Evolutionary conservation across 106 monocot species (phyloP).

Genomic region (Hemerocallis citrina): DNA sequence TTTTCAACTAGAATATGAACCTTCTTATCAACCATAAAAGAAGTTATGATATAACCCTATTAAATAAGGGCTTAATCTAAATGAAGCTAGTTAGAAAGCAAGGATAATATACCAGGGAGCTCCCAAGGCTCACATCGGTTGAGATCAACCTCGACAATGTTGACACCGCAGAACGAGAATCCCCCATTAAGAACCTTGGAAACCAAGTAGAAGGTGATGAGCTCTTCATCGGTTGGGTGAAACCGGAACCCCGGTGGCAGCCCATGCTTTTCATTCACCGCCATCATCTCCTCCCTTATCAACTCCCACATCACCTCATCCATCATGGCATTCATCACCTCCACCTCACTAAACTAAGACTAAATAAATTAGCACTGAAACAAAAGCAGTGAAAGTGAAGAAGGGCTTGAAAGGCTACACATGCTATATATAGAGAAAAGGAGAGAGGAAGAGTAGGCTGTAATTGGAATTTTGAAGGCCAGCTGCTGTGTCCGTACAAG

Average conservation of each 20-base stretch:
- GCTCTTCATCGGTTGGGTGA: slow-evolving; percentile 88
- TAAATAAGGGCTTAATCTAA: too few relatives aligned
- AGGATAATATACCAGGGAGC: slow-evolving; percentile 55
- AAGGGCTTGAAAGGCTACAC: not conserved
- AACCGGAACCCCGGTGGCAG: slow-evolving; percentile 87
- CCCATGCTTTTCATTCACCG: slow-evolving; percentile 21
- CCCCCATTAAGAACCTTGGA: slow-evolving; percentile 85
- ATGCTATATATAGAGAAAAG: too few relatives aligned
- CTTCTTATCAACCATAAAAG: too few relatives aligned
- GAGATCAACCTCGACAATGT: slow-evolving; percentile 86
- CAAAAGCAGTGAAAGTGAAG: slow-evolving; percentile 17
- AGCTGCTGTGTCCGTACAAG: not conserved
- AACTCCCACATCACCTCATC: slow-evolving; percentile 35
- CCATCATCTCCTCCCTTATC: slow-evolving; percentile 34
- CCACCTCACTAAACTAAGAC: not conserved
- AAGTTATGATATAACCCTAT: too few relatives aligned
- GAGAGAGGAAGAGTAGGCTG: not conserved
- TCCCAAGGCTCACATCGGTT: slow-evolving; percentile 96
- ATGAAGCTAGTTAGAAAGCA: not conserved
- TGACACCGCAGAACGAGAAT: slow-evolving; percentile 29
- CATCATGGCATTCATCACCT: slow-evolving; percentile 14
- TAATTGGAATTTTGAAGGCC: not conserved
- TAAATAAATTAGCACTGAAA: not conserved
- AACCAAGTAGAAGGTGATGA: slow-evolving; percentile 78
- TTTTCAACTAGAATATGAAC: too few relatives aligned